phyloP scores from a whole-genome alignment of 1,139 yeast genomes.

The Geotrichum candidum region DNA sequence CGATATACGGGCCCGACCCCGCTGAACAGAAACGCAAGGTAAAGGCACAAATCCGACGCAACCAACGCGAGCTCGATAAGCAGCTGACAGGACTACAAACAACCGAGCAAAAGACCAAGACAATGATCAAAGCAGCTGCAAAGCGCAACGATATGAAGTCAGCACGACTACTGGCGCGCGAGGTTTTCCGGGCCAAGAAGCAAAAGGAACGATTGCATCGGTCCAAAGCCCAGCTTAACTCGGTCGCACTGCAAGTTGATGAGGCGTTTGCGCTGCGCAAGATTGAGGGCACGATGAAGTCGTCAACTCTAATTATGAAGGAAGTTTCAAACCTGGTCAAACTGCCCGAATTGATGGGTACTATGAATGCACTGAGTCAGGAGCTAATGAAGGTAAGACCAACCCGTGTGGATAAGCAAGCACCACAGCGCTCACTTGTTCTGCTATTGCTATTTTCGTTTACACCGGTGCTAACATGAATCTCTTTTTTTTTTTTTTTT shows the following conservation, averaged over 20 bases:
- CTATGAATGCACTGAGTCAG: slow-evolving; percentile 81
- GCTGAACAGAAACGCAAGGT: slow-evolving; percentile 89
- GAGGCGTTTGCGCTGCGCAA: slow-evolving; percentile 88
- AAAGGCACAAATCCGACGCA: slow-evolving; percentile 73
- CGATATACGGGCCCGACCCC: slow-evolving; percentile 94
- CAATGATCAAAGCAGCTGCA: slow-evolving; percentile 67
- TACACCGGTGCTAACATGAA: background rate
- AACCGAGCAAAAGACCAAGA: slow-evolving; percentile 57
- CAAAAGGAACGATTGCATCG: slow-evolving; percentile 70
- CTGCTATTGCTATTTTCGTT: background rate
- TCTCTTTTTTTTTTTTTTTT: background rate
- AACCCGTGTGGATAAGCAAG: background rate
- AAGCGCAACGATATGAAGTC: slow-evolving; percentile 69
- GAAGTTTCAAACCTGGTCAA: slow-evolving; percentile 77
- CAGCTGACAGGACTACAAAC: slow-evolving; percentile 58
- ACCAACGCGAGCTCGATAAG: slow-evolving; percentile 76
- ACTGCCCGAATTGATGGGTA: slow-evolving; percentile 73
- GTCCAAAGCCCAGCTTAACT: slow-evolving; percentile 79
- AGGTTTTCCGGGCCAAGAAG: slow-evolving; percentile 65
- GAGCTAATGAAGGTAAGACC: slow-evolving; percentile 62
- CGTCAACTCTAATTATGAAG: slow-evolving; percentile 77
- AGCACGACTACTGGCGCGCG: slow-evolving; percentile 76
- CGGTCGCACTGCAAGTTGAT: slow-evolving; percentile 80
- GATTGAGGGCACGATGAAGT: slow-evolving; percentile 73
- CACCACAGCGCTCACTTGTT: background rate